phyloP scores from a whole-genome alignment of 768 basidiomycete genomes.

The Lactifluus volemus region DNA sequence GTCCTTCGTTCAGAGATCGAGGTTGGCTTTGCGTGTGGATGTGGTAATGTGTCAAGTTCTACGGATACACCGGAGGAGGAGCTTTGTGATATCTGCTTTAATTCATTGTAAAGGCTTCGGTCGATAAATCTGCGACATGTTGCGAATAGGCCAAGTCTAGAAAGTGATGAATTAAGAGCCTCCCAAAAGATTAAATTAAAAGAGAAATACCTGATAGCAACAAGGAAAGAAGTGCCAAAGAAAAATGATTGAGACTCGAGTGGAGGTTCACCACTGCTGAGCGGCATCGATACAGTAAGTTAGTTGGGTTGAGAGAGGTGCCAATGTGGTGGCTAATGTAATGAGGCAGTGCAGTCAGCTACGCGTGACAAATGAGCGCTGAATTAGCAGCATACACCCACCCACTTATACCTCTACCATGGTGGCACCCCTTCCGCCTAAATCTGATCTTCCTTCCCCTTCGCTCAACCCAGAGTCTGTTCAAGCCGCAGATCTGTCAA shows the following conservation, averaged over 20 bases:
- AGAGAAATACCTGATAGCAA: neutral
- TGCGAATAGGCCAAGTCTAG: constrained; percentile 14
- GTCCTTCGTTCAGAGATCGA: constrained; percentile 7
- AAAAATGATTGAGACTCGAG: neutral
- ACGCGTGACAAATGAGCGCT: no score
- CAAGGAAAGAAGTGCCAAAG: neutral
- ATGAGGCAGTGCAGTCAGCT: no score
- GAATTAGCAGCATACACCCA: no score
- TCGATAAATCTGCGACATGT: constrained; percentile 18
- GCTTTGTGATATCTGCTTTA: constrained; percentile 13
- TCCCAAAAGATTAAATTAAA: no score
- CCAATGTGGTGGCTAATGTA: no score
- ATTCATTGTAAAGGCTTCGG: constrained; percentile 13
- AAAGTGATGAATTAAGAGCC: neutral
- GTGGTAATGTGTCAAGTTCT: constrained; percentile 15
- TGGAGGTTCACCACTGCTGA: neutral
- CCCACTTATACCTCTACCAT: no score
- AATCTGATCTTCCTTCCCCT: constrained; percentile 29
- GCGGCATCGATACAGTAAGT: neutral
- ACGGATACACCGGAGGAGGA: neutral
- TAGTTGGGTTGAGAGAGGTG: no score
- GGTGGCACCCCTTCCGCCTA: no score
- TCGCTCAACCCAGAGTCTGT: constrained; percentile 32
- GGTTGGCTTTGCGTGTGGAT: constrained; percentile 4
- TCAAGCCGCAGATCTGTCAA: constrained; percentile 37